Evolutionary conservation across 2,329 filamentous ascomycete species (phyloP).

Genomic region (Diaporthe sp.): DNA sequence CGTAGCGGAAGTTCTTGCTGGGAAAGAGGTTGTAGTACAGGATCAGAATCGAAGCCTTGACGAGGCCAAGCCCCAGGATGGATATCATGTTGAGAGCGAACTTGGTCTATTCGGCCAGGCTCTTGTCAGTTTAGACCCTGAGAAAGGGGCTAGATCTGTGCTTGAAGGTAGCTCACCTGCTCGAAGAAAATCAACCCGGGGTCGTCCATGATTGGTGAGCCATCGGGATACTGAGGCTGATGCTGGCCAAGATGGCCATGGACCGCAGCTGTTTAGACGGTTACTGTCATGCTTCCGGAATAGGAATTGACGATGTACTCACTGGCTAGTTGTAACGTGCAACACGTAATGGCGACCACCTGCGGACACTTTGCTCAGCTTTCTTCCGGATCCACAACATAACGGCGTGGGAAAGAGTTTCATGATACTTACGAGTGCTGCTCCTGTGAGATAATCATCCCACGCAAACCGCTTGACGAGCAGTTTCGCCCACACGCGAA

Average conservation of each 20-base stretch:
- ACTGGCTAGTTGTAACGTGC: slow-evolving; percentile 9
- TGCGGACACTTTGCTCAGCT: not conserved
- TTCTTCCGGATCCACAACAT: not conserved
- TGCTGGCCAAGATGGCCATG: slow-evolving; percentile 12
- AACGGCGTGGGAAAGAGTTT: not conserved
- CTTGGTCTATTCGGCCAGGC: not conserved
- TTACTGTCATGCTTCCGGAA: not conserved
- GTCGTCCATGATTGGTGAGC: slow-evolving; percentile 14
- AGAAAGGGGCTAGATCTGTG: rapidly evolving
- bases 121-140: not conserved
- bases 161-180: not conserved
- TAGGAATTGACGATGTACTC: not conserved
- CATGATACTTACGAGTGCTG: not conserved
- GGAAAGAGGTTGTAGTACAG: slow-evolving; percentile 24
- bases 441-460: slow-evolving; percentile 24
- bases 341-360: slow-evolving; percentile 8
- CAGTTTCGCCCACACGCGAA: slow-evolving; percentile 5
- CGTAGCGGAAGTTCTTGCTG: not conserved
- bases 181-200: slow-evolving; percentile 9
- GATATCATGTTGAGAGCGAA: slow-evolving; percentile 20
- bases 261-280: not conserved
- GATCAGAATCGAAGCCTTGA: slow-evolving; percentile 19
- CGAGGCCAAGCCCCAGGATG: slow-evolving; percentile 13
- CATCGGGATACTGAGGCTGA: slow-evolving; percentile 15
- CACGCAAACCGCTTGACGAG: slow-evolving; percentile 6